A percentile compares a stretch with the other conserved stretches of the same genome.
These are phyloP conservation scores for Gymnopus androsaceus DNA, from an alignment of 1,284 basidiomycete genomes.

Conservation along the genomic window DNA sequence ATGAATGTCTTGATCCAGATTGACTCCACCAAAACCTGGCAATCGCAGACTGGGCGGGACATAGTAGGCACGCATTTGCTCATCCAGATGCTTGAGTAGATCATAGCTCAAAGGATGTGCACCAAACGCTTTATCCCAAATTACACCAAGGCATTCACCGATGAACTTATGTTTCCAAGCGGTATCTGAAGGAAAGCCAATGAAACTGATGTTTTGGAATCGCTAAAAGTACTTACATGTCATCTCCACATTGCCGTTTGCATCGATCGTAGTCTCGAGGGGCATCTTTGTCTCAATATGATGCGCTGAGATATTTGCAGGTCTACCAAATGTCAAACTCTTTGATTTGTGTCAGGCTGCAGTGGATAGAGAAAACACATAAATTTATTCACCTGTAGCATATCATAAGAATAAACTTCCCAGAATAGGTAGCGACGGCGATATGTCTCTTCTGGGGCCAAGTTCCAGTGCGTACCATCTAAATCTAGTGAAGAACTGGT, in stretches of 20 bases:
- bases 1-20: constrained; percentile 10
- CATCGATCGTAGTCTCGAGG: constrained; percentile 48
- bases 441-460: constrained; percentile 57
- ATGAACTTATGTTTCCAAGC: constrained; percentile 69
- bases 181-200: constrained; percentile 42
- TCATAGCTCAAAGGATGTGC: constrained; percentile 61
- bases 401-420: constrained; percentile 67
- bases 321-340: constrained; percentile 71
- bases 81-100: constrained; percentile 61
- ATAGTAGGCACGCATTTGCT: constrained; percentile 51
- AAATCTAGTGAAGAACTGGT: constrained; percentile 47
- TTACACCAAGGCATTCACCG: constrained; percentile 58
- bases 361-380: background rate
- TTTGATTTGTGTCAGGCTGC: constrained; percentile 25
- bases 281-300: constrained; percentile 65
- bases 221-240: constrained; percentile 50
- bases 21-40: constrained; percentile 52
- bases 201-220: background rate
- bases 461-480: constrained; percentile 68
- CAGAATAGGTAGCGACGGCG: constrained; percentile 63
- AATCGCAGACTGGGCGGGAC: constrained; percentile 64
- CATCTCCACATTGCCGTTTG: constrained; percentile 61
- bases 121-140: constrained; percentile 68
- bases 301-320: constrained; percentile 58
- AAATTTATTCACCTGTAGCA: constrained; percentile 56